Percentiles rank a stretch among this genome's conserved stretches.
Conservation (phyloP, 805 yeast genomes). For the Suhomyces faveliae region DNA sequence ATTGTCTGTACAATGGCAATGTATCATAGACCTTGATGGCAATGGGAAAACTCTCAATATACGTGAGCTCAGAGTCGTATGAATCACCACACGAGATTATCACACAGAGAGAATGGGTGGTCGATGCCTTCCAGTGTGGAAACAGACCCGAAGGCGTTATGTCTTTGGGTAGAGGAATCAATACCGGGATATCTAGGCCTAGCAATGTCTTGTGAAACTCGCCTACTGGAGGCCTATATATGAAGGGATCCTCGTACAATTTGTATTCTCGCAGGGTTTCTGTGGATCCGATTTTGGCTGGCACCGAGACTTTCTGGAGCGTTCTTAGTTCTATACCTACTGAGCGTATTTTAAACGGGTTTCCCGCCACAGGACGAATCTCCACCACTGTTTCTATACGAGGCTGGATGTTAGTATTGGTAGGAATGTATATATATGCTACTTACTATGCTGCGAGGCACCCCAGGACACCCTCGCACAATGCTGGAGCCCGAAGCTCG, state of each 20-base stretch:
- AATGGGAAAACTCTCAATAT: constrained; percentile 44
- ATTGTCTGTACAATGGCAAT: constrained; percentile 55
- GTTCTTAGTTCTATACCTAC: constrained; percentile 51
- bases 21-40: constrained; percentile 56
- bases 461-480: constrained; percentile 68
- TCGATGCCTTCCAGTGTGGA: constrained; percentile 46
- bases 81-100: constrained; percentile 32
- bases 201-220: constrained; percentile 40
- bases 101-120: constrained; percentile 46
- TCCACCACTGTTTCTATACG: constrained; percentile 58
- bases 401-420: constrained; percentile 36
- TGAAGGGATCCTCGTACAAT: constrained; percentile 34
- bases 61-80: constrained; percentile 28
- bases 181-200: constrained; percentile 59
- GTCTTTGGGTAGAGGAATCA: constrained; percentile 55
- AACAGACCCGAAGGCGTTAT: constrained; percentile 53
- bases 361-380: constrained; percentile 50
- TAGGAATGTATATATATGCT: not conserved
- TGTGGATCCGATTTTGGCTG: constrained; percentile 33
- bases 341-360: constrained; percentile 46
- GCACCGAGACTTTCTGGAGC: constrained; percentile 45
- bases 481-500: constrained; percentile 53
- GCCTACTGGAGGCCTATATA: constrained; percentile 40
- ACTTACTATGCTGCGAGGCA: constrained; percentile 49
- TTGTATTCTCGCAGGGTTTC: constrained; percentile 34